These are phyloP conservation scores for Ploettnerulaceae sp. DNA, from an alignment of 2,329 filamentous ascomycete genomes.

Conservation along the genomic window DNA sequence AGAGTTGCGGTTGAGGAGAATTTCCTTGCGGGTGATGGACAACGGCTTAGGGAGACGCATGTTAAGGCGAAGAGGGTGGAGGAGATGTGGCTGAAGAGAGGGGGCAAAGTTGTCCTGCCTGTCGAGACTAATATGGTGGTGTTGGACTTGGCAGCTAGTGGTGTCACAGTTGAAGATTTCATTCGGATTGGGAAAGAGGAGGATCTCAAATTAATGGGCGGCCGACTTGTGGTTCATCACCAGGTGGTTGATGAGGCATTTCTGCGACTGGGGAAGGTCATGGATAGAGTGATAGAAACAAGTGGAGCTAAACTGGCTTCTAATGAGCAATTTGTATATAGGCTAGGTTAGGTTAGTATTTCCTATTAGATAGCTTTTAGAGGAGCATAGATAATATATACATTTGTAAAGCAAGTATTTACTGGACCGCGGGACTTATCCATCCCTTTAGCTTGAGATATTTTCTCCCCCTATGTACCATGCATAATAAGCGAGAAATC, in stretches of 20 bases:
- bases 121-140: conserved; percentile 75
- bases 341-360: too few relatives aligned
- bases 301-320: neutral
- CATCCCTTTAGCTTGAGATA: too few relatives aligned
- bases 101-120: conserved; percentile 55
- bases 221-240: conserved; percentile 58
- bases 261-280: conserved; percentile 2
- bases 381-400: neutral
- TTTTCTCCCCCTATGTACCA: too few relatives aligned
- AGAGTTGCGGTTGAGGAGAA: conserved; percentile 73
- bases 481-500: too few relatives aligned
- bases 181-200: conserved; percentile 49
- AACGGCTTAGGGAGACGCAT: conserved; percentile 56
- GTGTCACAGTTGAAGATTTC: conserved; percentile 47
- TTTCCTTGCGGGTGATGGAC: conserved; percentile 57
- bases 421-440: too few relatives aligned
- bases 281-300: conserved; percentile 1
- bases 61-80: conserved; percentile 56
- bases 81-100: conserved; percentile 53
- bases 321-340: conserved; percentile 3
- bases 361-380: neutral
- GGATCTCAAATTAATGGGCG: conserved; percentile 52
- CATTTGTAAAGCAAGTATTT: neutral
- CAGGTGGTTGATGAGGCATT: conserved; percentile 53
- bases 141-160: conserved; percentile 56